Evolutionary conservation across 352 stramenopile species (phyloP), one percentile per base, ranked within the genome.

Genomic region (Blastocystis sp.): DNA sequence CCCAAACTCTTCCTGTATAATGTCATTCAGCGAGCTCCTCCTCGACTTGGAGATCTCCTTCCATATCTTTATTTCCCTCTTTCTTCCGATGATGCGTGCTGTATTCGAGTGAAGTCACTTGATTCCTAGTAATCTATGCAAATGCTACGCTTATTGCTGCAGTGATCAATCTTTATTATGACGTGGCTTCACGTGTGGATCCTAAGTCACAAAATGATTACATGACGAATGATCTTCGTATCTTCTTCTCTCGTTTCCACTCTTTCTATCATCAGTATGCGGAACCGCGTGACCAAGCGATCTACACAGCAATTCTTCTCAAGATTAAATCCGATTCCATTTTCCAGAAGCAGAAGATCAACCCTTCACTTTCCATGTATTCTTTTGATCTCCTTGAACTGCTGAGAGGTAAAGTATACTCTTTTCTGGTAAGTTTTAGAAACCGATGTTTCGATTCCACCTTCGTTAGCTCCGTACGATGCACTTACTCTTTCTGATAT

Each of bases 321-420:
- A 20, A 62, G 4, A 6, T 85, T 24, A 85, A 85, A 18, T 39
- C 34, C 0, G 43, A 30, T 39, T n/a, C 53, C 4, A 41, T 85
- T 26, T 85, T 85, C 73, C 30, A 64, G n/a, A 65, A 39, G 41
- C 73, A 85, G 16, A 7, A 41, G 18, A 43, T 85, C 18, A 53
- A 85, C 53, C 53, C 73, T 13, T 66, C 45, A 43, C 50, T 85
- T 39, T 65, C 47, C 18, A 41, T 85, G 20, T 85, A 85, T 20
- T 85, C 50, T 20, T 85, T 85, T 55, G 13, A 66, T 9, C n/a
- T 85, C 43, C 73, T 89, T 3, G 78, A 76, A 13, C 18, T 89
- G 53, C n/a, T 79, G 45, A 39, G 50, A 16, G 66, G 78, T 79
- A 7, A 2, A 9, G n/a, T 0, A 2, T 50, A 34, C 3, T n/a